These are phyloP conservation scores for Zygotorulaspora sp. DNA, from an alignment of 805 yeast genomes.

Conservation along the genomic window DNA sequence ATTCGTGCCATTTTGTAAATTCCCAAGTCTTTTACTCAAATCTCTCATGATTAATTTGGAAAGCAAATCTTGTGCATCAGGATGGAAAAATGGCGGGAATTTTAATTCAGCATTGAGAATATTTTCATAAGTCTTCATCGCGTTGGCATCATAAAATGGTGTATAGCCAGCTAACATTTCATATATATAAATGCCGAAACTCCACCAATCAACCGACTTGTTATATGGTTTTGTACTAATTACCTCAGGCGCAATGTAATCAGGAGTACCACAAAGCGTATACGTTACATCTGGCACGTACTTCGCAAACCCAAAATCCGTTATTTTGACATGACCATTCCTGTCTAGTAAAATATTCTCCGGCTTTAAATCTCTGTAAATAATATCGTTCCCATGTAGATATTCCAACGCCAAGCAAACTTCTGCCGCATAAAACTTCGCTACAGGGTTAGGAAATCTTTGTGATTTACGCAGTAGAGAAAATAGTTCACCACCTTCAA, in stretches of 20 bases:
- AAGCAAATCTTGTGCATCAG: slow-evolving; percentile 73
- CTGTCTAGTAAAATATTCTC: slow-evolving; percentile 85
- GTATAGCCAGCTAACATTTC: slow-evolving; percentile 96
- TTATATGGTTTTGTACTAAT: slow-evolving; percentile 91
- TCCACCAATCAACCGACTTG: slow-evolving; percentile 98
- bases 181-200: slow-evolving; percentile 82
- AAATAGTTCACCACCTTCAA: slow-evolving; percentile 94
- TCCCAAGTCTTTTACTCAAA: slow-evolving; percentile 79
- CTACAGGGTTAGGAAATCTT: slow-evolving; percentile 92
- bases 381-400: slow-evolving; percentile 76
- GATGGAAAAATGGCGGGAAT: slow-evolving; percentile 71
- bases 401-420: slow-evolving; percentile 81
- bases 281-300: slow-evolving; percentile 88
- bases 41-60: slow-evolving; percentile 74
- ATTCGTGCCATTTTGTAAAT: slow-evolving; percentile 74
- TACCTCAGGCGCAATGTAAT: slow-evolving; percentile 94
- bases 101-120: slow-evolving; percentile 74
- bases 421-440: slow-evolving; percentile 94
- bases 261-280: slow-evolving; percentile 94
- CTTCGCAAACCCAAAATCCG: slow-evolving; percentile 94
- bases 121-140: slow-evolving; percentile 92
- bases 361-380: slow-evolving; percentile 89
- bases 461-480: slow-evolving; percentile 81
- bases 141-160: slow-evolving; percentile 88
- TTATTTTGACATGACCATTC: slow-evolving; percentile 85